Percentiles rank a stretch among this genome's conserved stretches.
phyloP scores from a whole-genome alignment of 192 early-diverging fungal species.

The Umbelopsis ramanniana region DNA sequence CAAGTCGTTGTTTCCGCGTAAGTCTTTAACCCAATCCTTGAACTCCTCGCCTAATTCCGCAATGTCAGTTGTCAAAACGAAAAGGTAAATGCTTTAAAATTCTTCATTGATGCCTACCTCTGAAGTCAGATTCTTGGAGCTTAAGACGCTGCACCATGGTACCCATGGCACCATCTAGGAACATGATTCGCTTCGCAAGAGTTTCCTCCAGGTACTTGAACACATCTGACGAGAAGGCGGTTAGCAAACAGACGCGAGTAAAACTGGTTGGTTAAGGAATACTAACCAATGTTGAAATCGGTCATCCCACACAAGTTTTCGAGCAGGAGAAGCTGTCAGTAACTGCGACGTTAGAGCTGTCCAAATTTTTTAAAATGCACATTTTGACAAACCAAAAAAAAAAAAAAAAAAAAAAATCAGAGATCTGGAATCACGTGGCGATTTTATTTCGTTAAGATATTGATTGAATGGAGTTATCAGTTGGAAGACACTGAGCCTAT shows the following conservation, averaged over 20 bases:
- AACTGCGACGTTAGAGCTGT: not conserved
- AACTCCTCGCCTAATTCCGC: constrained; percentile 72
- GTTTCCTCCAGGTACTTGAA: constrained; percentile 75
- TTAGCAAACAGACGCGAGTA: not conserved
- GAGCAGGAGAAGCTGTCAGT: not conserved
- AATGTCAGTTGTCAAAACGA: not conserved
- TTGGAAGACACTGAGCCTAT: not conserved
- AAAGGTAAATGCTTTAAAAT: too few relatives aligned
- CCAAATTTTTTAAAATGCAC: not conserved
- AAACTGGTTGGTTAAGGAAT: not conserved
- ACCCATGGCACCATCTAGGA: constrained; percentile 97
- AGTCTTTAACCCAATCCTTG: constrained; percentile 80
- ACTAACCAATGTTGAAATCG: constrained; percentile 20
- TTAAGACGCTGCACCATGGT: constrained; percentile 86
- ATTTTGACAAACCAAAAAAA: not conserved
- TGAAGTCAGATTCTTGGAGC: constrained; percentile 85
- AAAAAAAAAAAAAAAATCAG: constrained; percentile 19
- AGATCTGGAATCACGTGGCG: constrained; percentile 7
- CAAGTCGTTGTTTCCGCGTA: constrained; percentile 97
- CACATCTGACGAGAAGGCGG: constrained; percentile 35
- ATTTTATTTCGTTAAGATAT: not conserved
- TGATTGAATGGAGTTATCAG: not conserved
- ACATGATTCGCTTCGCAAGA: constrained; percentile 88
- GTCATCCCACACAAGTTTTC: constrained; percentile 11
- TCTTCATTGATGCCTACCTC: constrained; percentile 48